Conservation (phyloP, 345 rosid genomes). For the Zanthoxylum bungeanum region DNA sequence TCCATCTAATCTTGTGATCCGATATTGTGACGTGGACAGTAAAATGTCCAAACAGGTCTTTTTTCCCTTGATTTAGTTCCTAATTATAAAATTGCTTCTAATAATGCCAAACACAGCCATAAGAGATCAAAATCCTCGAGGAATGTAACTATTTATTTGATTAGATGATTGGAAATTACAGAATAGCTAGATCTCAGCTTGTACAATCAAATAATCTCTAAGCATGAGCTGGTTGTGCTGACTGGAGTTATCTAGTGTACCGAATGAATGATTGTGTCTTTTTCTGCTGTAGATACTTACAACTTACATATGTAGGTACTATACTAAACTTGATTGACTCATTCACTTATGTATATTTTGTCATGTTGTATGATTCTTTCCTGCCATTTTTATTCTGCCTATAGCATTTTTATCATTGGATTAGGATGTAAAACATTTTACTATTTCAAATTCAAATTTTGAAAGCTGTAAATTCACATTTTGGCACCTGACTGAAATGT, state of each 20-base stretch:
- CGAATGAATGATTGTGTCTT: constrained; percentile 12
- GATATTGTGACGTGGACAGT: neutral
- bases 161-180: no score
- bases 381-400: neutral
- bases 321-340: constrained; percentile 9
- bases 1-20: neutral
- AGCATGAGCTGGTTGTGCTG: neutral
- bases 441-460: constrained; percentile 31
- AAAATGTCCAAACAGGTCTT: constrained; percentile 3
- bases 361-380: constrained; percentile 10
- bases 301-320: constrained; percentile 9
- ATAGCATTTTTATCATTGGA: neutral
- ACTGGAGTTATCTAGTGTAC: neutral
- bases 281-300: constrained; percentile 2
- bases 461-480: constrained; percentile 14
- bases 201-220: constrained; percentile 4
- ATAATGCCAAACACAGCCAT: constrained; percentile 1
- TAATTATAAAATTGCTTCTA: constrained; percentile 3
- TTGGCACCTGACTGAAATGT: neutral
- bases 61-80: neutral
- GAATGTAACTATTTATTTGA: constrained; percentile 7
- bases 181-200: neutral
- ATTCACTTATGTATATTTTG: constrained; percentile 11
- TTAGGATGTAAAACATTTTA: neutral
- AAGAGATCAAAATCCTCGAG: neutral